These are phyloP conservation scores for Candida ascalaphidarum DNA, from an alignment of 805 yeast species.

Conservation along the genomic window DNA sequence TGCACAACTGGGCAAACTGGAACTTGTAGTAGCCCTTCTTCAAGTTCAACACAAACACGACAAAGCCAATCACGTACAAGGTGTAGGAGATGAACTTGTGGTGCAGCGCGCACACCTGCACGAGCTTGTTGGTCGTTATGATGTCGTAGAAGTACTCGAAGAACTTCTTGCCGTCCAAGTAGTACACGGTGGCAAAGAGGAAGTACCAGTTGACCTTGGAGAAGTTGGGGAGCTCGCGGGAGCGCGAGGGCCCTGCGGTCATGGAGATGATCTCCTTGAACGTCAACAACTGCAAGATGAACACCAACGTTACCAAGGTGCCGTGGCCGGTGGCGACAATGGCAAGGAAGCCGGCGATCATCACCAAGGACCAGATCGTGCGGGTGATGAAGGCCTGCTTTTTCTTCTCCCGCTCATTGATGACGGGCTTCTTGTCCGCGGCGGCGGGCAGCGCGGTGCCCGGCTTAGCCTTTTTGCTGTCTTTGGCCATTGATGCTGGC, in stretches of 20 bases:
- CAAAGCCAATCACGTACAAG: constrained; percentile 78
- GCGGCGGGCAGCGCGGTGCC: no score
- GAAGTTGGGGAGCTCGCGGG: constrained; percentile 75
- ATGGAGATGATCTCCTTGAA: constrained; percentile 85
- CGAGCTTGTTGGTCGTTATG: constrained; percentile 42
- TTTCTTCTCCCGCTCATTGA: constrained; percentile 51
- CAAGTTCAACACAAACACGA: constrained; percentile 81
- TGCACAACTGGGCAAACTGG: constrained; percentile 90
- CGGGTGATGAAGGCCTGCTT: constrained; percentile 80
- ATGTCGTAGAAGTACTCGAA: constrained; percentile 55
- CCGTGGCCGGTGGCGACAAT: constrained; percentile 79
- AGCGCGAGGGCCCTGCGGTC: constrained; percentile 78
- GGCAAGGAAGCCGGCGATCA: constrained; percentile 68
- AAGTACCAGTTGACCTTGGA: constrained; percentile 90
- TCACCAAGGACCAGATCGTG: constrained; percentile 87
- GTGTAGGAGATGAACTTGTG: constrained; percentile 82
- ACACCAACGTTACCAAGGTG: constrained; percentile 65
- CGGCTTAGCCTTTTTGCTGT: no score
- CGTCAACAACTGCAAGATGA: constrained; percentile 69
- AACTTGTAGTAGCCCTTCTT: constrained; percentile 83
- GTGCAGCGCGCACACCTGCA: constrained; percentile 58
- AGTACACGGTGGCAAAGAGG: constrained; percentile 77
- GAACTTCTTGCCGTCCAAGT: constrained; percentile 78
- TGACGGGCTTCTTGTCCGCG: constrained; percentile 3
- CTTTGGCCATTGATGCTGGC: no score